phyloP scores from a whole-genome alignment of 208 protist species.

The Acanthamoeba divionensis region DNA sequence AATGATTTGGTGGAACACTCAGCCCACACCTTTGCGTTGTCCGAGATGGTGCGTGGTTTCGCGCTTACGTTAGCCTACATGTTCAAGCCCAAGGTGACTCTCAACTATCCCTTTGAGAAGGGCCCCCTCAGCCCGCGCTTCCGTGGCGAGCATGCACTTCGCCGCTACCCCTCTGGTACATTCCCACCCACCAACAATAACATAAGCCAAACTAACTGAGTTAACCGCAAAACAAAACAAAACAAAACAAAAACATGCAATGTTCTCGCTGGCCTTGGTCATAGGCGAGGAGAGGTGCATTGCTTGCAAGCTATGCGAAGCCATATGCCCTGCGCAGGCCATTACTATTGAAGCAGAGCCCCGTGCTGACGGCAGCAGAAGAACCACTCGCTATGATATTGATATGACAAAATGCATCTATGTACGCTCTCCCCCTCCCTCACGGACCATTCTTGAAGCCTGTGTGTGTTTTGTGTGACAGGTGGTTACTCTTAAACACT shows the following conservation, averaged over 20 bases:
- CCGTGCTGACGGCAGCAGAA: conserved; percentile 78
- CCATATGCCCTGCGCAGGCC: conserved; percentile 84
- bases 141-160: conserved; percentile 83
- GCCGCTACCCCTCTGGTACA: conserved; percentile 74
- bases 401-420: conserved; percentile 90
- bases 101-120: conserved; percentile 87
- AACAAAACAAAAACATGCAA: background rate
- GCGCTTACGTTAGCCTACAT: conserved; percentile 69
- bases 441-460: no score
- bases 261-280: background rate
- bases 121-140: conserved; percentile 80
- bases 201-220: conserved; percentile 55
- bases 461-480: no score
- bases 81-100: conserved; percentile 77
- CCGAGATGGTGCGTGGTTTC: conserved; percentile 36
- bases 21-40: conserved; percentile 15
- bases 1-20: background rate
- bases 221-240: background rate
- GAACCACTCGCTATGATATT: conserved; percentile 87
- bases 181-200: no score
- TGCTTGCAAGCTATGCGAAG: conserved; percentile 86
- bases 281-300: conserved; percentile 80
- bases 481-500: no score
- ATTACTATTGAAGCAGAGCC: conserved; percentile 87
- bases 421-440: background rate